Evolutionary conservation across 768 basidiomycete genomes (phyloP).

Genomic region (Boletus vinaceobasis): DNA sequence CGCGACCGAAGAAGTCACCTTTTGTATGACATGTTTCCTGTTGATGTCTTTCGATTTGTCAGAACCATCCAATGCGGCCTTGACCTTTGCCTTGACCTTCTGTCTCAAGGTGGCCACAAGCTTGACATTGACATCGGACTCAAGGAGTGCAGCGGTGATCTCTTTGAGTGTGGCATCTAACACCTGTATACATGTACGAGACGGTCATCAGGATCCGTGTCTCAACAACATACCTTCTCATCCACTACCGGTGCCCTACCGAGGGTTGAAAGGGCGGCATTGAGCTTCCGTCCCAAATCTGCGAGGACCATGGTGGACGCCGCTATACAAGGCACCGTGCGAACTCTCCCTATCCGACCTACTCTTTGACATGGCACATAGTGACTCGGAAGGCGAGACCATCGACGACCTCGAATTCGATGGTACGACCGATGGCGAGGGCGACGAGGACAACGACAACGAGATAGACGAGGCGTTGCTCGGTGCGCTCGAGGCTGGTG

Average conservation of each 20-base stretch:
- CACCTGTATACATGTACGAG: constrained; percentile 49
- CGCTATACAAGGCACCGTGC: constrained; percentile 21
- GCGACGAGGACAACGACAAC: constrained; percentile 45
- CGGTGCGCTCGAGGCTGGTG: constrained; percentile 51
- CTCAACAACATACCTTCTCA: constrained; percentile 63
- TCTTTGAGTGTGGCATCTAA: constrained; percentile 94
- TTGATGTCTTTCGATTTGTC: constrained; percentile 80
- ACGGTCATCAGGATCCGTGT: background rate
- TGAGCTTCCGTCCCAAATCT: constrained; percentile 91
- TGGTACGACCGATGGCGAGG: constrained; percentile 38
- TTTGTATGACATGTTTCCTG: constrained; percentile 86
- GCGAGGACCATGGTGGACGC: constrained; percentile 80
- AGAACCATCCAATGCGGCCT: constrained; percentile 67
- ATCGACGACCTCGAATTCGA: constrained; percentile 61
- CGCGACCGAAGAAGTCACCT: constrained; percentile 44
- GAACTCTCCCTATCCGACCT: constrained; percentile 19
- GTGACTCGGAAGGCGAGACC: constrained; percentile 63
- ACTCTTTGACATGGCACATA: constrained; percentile 41
- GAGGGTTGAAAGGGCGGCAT: constrained; percentile 88
- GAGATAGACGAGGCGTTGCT: constrained; percentile 61
- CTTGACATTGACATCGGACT: constrained; percentile 98
- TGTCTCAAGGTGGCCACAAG: constrained; percentile 82
- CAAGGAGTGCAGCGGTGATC: constrained; percentile 88
- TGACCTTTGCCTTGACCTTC: constrained; percentile 89
- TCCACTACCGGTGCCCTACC: constrained; percentile 85